Evolutionary conservation across 176 grass and related monocot genomes (phyloP).

Genomic region (Canna indica): DNA sequence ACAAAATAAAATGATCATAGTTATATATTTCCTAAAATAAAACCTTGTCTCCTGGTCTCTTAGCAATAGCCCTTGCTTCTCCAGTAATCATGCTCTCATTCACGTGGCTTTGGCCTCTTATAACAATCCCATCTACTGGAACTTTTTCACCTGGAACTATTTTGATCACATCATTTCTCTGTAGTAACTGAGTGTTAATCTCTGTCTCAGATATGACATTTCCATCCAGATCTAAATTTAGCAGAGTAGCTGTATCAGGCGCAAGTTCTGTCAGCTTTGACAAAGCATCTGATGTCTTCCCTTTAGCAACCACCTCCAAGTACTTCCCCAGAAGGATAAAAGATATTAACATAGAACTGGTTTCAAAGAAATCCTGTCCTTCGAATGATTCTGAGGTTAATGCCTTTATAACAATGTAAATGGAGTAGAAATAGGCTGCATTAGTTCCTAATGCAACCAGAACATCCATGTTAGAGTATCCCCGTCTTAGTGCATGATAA

Average conservation of each 20-base stretch:
- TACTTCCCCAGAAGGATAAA: conserved; percentile 98
- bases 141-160: conserved; percentile 96
- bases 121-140: conserved; percentile 85
- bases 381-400: conserved; percentile 60
- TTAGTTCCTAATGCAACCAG: conserved; percentile 95
- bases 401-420: conserved; percentile 75
- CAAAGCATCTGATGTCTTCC: conserved; percentile 94
- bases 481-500: conserved; percentile 84
- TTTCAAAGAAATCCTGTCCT: conserved; percentile 97
- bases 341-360: conserved; percentile 95
- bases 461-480: conserved; percentile 97
- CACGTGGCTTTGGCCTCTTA: conserved; percentile 91
- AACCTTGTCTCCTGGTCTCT: conserved; percentile 91
- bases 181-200: conserved; percentile 88
- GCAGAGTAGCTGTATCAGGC: conserved; percentile 80
- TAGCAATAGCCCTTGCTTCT: conserved; percentile 81
- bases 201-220: conserved; percentile 73
- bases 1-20: not conserved
- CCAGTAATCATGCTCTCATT: conserved; percentile 99
- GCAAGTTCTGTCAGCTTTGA: conserved; percentile 90
- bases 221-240: conserved; percentile 58
- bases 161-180: conserved; percentile 97
- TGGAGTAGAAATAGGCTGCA: conserved; percentile 93
- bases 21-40: not conserved
- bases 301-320: conserved; percentile 80